These are phyloP conservation scores for Botrytis cinerea DNA, from an alignment of 2,329 filamentous ascomycete species.

Conservation along the genomic window DNA sequence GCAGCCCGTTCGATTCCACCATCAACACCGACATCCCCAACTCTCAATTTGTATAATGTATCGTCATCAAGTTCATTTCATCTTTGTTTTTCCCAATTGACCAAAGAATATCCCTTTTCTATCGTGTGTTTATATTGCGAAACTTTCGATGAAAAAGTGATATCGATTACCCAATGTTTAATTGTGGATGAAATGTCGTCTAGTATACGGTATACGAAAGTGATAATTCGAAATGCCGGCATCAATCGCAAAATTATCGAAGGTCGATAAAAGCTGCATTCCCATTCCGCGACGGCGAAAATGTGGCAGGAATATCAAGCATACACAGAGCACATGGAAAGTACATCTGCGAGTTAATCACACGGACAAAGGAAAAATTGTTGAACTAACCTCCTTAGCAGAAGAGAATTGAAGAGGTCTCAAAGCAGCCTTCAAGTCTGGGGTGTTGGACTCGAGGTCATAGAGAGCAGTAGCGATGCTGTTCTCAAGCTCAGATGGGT, in stretches of 20 bases:
- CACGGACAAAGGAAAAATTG: background rate
- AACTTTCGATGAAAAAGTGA: constrained; percentile 9
- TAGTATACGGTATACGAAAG: constrained; percentile 25
- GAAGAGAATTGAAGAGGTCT: constrained; percentile 98
- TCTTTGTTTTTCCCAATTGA: constrained; percentile 27
- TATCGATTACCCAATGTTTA: constrained; percentile 12
- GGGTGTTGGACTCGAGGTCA: constrained; percentile 99
- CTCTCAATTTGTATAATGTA: constrained; percentile 29
- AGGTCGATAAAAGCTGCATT: constrained; percentile 23
- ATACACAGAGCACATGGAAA: background rate
- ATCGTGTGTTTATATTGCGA: constrained; percentile 12
- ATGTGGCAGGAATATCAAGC: background rate
- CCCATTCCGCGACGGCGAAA: constrained; percentile 18
- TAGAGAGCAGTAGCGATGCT: constrained; percentile 95
- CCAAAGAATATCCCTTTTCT: constrained; percentile 10
- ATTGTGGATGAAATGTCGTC: constrained; percentile 22
- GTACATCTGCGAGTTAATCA: constrained; percentile 6
- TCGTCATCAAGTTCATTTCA: constrained; percentile 30
- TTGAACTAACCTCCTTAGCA: constrained; percentile 91
- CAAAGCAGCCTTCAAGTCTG: constrained; percentile 94
- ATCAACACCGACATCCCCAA: constrained; percentile 38
- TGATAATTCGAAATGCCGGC: constrained; percentile 20
- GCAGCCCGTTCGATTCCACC: constrained; percentile 73
- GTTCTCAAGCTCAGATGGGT: constrained; percentile 96
- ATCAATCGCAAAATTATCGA: constrained; percentile 23